phyloP scores from a whole-genome alignment of 2,329 filamentous ascomycete species.

The Aspergillus puulaauensis region DNA sequence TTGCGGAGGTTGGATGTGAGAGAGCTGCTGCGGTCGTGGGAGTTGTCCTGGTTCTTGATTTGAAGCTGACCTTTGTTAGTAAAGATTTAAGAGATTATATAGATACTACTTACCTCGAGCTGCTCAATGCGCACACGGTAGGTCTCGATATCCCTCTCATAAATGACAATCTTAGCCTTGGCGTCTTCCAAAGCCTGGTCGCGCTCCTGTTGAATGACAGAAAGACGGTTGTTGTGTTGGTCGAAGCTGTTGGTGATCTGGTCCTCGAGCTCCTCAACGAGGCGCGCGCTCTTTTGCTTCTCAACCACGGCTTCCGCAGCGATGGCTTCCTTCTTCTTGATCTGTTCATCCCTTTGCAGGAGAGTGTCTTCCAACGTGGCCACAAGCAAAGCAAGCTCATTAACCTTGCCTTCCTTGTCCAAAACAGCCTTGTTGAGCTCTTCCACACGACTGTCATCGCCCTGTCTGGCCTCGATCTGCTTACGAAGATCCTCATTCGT shows the following conservation, averaged over 20 bases:
- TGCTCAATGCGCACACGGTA: slow-evolving; percentile 57
- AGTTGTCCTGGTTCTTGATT: slow-evolving; percentile 42
- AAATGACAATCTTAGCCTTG: slow-evolving; percentile 60
- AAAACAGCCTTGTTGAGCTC: slow-evolving; percentile 40
- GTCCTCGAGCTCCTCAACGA: slow-evolving; percentile 95
- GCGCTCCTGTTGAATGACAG: slow-evolving; percentile 73
- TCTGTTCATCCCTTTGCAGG: slow-evolving; percentile 43
- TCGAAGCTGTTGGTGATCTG: slow-evolving; percentile 95
- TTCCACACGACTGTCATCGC: slow-evolving; percentile 34
- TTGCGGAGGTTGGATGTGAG: slow-evolving; percentile 74
- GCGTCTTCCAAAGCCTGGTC: slow-evolving; percentile 76
- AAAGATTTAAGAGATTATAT: not conserved
- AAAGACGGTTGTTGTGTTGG: slow-evolving; percentile 88
- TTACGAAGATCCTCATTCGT: slow-evolving; percentile 40
- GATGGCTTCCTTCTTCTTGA: slow-evolving; percentile 47
- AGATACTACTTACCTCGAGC: slow-evolving; percentile 65
- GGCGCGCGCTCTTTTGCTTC: slow-evolving; percentile 86
- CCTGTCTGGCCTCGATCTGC: slow-evolving; percentile 38
- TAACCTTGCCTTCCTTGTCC: slow-evolving; percentile 54
- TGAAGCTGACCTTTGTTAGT: slow-evolving; percentile 34
- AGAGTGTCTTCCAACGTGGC: slow-evolving; percentile 48
- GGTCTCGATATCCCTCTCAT: slow-evolving; percentile 67
- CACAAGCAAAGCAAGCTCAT: slow-evolving; percentile 53
- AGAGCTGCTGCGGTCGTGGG: slow-evolving; percentile 58
- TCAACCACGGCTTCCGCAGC: slow-evolving; percentile 55